These are phyloP conservation scores for Calonectria naviculata DNA, from an alignment of 2,329 filamentous ascomycete species.

Conservation along the genomic window DNA sequence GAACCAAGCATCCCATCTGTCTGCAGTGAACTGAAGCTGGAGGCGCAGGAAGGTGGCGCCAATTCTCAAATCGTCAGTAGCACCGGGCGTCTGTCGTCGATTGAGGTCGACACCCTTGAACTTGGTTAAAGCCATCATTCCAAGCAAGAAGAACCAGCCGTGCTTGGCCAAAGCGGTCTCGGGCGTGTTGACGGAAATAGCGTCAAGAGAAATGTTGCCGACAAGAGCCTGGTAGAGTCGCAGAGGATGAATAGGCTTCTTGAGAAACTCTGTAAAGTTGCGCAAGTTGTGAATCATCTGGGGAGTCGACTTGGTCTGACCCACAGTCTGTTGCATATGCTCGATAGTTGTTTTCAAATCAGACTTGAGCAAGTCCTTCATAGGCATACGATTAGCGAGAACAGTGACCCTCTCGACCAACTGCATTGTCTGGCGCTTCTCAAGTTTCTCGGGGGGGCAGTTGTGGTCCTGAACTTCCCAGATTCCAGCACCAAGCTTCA, in stretches of 20 bases:
- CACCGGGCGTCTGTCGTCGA: constrained; percentile 80
- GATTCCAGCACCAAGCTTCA: constrained; percentile 77
- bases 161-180: constrained; percentile 81
- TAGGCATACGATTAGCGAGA: constrained; percentile 84
- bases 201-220: constrained; percentile 80
- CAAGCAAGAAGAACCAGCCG: constrained; percentile 93
- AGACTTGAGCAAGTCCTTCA: constrained; percentile 92
- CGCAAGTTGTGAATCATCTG: constrained; percentile 89
- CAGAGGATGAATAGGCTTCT: constrained; percentile 84
- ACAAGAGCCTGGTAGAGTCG: constrained; percentile 83
- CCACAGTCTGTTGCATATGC: constrained; percentile 89
- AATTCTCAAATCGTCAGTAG: constrained; percentile 86
- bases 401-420: constrained; percentile 86
- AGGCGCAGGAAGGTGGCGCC: constrained; percentile 83
- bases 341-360: constrained; percentile 92
- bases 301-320: constrained; percentile 79
- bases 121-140: constrained; percentile 88
- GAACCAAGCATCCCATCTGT: constrained; percentile 93
- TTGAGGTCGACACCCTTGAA: constrained; percentile 78
- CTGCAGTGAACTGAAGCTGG: constrained; percentile 83
- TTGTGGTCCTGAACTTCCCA: constrained; percentile 82
- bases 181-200: constrained; percentile 73
- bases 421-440: constrained; percentile 82
- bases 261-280: constrained; percentile 83
- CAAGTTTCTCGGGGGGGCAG: constrained; percentile 81